These are phyloP conservation scores for Nelumbo lutea DNA, from an alignment of 164 flowering plant species.

Conservation along the genomic window DNA sequence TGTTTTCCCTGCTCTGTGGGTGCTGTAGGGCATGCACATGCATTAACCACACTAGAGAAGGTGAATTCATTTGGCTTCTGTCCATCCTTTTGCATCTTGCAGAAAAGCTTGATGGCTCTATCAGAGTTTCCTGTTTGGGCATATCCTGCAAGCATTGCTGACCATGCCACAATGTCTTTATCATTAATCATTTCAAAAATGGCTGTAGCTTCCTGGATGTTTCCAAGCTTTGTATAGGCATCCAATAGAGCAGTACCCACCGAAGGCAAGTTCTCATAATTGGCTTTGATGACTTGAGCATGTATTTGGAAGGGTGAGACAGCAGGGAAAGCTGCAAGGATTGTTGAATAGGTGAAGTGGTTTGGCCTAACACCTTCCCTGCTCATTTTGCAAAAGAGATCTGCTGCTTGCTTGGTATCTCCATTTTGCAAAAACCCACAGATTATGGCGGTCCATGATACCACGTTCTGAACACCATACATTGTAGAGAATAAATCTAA, in stretches of 20 bases:
- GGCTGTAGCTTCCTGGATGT: constrained; percentile 47
- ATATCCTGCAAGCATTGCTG: constrained; percentile 87
- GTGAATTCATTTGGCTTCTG: constrained; percentile 68
- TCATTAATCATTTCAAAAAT: constrained; percentile 56
- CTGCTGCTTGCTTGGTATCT: constrained; percentile 33
- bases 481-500: constrained; percentile 41
- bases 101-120: constrained; percentile 45
- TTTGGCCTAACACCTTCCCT: constrained; percentile 67
- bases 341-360: constrained; percentile 67
- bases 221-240: constrained; percentile 58
- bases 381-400: constrained; percentile 57
- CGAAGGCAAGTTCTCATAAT: constrained; percentile 44
- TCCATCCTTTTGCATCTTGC: constrained; percentile 40
- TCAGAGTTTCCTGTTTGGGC: constrained; percentile 63
- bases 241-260: constrained; percentile 85
- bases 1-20: constrained; percentile 80
- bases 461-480: constrained; percentile 50
- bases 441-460: constrained; percentile 91
- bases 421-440: constrained; percentile 66
- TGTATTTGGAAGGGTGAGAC: constrained; percentile 65
- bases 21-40: constrained; percentile 61
- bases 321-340: constrained; percentile 56
- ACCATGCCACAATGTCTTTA: constrained; percentile 90
- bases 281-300: constrained; percentile 63
- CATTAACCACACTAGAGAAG: constrained; percentile 69